Evolutionary conservation across 257 asterid species (phyloP).

Genomic region (Solanum pinnatisectum): DNA sequence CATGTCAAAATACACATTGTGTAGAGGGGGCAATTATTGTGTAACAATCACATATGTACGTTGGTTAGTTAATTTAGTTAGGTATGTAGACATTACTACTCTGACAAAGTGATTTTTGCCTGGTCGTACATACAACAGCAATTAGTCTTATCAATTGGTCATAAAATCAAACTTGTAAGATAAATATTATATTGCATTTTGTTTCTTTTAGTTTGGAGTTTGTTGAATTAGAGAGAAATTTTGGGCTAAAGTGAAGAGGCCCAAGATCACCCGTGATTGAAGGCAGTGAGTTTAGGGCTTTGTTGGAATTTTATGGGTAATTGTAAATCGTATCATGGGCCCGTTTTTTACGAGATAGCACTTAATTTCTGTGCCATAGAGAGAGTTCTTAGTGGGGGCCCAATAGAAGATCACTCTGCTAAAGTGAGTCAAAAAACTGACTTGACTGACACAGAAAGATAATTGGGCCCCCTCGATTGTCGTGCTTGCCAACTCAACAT

Average conservation of each 20-base stretch:
- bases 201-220: neutral
- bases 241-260: neutral
- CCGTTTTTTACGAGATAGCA: neutral
- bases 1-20: neutral
- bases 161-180: neutral
- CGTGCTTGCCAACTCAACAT: conserved; percentile 15
- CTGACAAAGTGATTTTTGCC: neutral
- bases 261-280: conserved; percentile 11
- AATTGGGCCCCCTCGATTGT: conserved; percentile 6
- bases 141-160: neutral
- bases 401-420: neutral
- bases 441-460: neutral
- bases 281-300: neutral
- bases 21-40: neutral
- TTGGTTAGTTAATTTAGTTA: neutral
- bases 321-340: conserved; percentile 9
- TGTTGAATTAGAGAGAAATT: too few species aligned
- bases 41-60: neutral
- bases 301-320: conserved; percentile 27
- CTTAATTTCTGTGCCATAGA: conserved; percentile 14
- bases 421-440: conserved; percentile 2
- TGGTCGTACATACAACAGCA: neutral
- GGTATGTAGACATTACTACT: neutral
- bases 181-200: neutral
- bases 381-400: conserved; percentile 7